Conservation (phyloP, 1,284 basidiomycete species). For the Hymenochaete sp. region DNA sequence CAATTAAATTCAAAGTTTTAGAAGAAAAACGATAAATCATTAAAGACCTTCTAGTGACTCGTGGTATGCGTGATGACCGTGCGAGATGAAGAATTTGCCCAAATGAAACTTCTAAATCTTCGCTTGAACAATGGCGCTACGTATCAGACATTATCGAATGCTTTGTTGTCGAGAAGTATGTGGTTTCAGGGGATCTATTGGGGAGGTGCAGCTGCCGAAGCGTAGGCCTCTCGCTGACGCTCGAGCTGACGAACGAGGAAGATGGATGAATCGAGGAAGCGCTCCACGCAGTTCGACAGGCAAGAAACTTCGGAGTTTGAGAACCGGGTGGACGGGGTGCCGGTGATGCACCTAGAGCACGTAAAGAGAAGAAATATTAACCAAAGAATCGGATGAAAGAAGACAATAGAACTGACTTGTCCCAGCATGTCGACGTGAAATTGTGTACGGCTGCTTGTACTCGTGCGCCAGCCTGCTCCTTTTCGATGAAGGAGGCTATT, state of each 20-base stretch:
- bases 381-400: neutral
- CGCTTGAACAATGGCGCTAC: too few species aligned
- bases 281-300: constrained; percentile 85
- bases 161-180: too few species aligned
- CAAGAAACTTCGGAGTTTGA: constrained; percentile 79
- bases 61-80: too few species aligned
- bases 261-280: constrained; percentile 89
- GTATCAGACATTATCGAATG: too few species aligned
- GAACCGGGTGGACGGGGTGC: constrained; percentile 78
- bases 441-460: constrained; percentile 64
- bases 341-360: constrained; percentile 75
- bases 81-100: too few species aligned
- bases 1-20: too few species aligned
- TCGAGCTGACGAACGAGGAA: constrained; percentile 82
- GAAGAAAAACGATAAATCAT: too few species aligned
- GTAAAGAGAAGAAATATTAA: constrained; percentile 2
- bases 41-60: too few species aligned
- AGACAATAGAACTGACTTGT: constrained; percentile 55
- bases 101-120: too few species aligned
- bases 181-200: too few species aligned
- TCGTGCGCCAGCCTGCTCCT: constrained; percentile 80
- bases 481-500: constrained; percentile 75
- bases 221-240: constrained; percentile 35
- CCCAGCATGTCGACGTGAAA: constrained; percentile 78
- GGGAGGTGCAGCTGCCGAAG: constrained; percentile 20